A percentile compares a stretch with the other conserved stretches of the same genome.
phyloP scores from a whole-genome alignment of 73 alveolate species.

The Loxodes magnus region DNA sequence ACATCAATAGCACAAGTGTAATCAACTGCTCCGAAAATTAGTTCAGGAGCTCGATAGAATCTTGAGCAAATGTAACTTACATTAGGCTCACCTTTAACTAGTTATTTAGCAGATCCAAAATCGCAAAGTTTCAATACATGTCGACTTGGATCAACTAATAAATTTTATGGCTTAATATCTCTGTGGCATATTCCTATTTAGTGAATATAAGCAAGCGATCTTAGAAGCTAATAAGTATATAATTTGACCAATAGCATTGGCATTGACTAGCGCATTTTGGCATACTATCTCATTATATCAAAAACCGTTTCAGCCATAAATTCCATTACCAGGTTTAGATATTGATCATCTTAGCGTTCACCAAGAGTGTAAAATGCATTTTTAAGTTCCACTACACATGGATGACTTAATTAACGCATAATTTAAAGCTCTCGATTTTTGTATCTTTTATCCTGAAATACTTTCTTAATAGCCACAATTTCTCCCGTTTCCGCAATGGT shows the following conservation, averaged over 20 bases:
- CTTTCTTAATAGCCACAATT: slow-evolving; percentile 84
- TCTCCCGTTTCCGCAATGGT: slow-evolving; percentile 79
- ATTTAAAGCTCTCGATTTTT: slow-evolving; percentile 85
- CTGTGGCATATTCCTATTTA: slow-evolving; percentile 71
- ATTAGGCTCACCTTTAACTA: slow-evolving; percentile 83
- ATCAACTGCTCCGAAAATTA: slow-evolving; percentile 86
- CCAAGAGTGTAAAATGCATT: slow-evolving; percentile 90
- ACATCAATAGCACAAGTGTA: slow-evolving; percentile 69
- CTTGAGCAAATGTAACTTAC: slow-evolving; percentile 80
- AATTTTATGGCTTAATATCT: slow-evolving; percentile 76
- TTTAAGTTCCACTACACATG: slow-evolving; percentile 61
- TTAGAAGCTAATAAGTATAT: slow-evolving; percentile 43
- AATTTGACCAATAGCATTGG: slow-evolving; percentile 83
- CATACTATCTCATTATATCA: slow-evolving; percentile 78
- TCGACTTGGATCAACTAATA: slow-evolving; percentile 45
- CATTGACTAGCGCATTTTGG: slow-evolving; percentile 69
- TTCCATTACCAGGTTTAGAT: slow-evolving; percentile 68
- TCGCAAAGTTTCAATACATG: slow-evolving; percentile 68
- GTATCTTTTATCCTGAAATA: slow-evolving; percentile 82
- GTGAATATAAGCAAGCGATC: slow-evolving; percentile 84
- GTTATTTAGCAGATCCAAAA: slow-evolving; percentile 89
- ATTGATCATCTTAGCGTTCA: slow-evolving; percentile 63
- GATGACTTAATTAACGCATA: slow-evolving; percentile 84
- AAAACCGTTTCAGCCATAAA: slow-evolving; percentile 52
- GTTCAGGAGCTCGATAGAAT: slow-evolving; percentile 91